These are phyloP conservation scores for Knoxia roxburghii DNA, from an alignment of 257 asterid species.

Conservation along the genomic window DNA sequence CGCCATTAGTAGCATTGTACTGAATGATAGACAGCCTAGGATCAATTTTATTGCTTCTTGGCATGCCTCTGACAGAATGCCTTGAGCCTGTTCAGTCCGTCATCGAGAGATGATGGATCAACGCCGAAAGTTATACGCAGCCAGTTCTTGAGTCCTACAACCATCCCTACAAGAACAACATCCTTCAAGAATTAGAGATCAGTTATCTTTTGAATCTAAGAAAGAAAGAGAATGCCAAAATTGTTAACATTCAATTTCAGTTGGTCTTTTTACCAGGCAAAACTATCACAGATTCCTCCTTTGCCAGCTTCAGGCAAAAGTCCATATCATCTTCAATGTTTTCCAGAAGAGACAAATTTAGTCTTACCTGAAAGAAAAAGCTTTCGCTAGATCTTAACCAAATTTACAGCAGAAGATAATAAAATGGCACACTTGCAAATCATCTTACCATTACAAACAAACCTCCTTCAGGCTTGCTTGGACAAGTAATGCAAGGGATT, in stretches of 20 bases:
- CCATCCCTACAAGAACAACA: constrained; percentile 41
- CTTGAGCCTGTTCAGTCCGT: constrained; percentile 56
- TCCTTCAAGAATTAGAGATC: background rate
- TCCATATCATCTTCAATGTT: constrained; percentile 62
- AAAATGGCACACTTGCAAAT: constrained; percentile 2
- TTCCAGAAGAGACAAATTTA: constrained; percentile 46
- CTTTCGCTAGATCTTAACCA: background rate
- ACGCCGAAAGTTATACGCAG: constrained; percentile 62
- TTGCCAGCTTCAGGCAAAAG: constrained; percentile 67
- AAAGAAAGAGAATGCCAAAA: background rate
- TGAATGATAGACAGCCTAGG: background rate
- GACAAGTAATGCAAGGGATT: constrained; percentile 68
- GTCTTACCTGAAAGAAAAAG: constrained; percentile 44
- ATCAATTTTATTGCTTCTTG: constrained; percentile 42
- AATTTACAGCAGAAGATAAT: background rate
- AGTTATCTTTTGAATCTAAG: background rate
- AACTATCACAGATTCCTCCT: constrained; percentile 65
- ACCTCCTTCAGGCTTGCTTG: constrained; percentile 86
- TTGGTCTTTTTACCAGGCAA: constrained; percentile 52
- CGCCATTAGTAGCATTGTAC: background rate
- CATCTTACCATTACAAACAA: constrained; percentile 74
- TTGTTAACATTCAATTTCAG: background rate
- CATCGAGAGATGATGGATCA: constrained; percentile 62
- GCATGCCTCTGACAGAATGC: constrained; percentile 58
- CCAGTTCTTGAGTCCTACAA: constrained; percentile 77